Base-by-base conservation (phyloP, 495 filamentous ascomycete genomes). In the Penicillium diatomitis region DNA sequence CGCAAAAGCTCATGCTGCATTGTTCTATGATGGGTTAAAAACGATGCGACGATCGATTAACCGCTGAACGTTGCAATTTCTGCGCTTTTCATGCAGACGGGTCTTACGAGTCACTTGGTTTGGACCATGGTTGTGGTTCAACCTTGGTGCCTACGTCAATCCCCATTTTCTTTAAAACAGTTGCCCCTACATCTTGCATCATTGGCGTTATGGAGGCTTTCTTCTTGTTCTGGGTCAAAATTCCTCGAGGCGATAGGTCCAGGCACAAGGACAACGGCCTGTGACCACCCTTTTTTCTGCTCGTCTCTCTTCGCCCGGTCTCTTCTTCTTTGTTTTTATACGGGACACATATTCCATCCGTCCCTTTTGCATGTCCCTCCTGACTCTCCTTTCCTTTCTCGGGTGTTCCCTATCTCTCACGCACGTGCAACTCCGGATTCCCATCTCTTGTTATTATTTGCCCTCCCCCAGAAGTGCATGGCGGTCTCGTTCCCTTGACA, bases 1-100 rank as follows among this genome's bases (percentile, higher is more conserved):
- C 81, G 83, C 29, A 87, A 95, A 65, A 78, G 81, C 50, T 70
- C 46, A 11, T 97, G 92, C 76, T 98, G 92, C 69, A 79, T 88
- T 40, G 90, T 98, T 60, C 80, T 97, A 80, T 98, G 20, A 20
- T 20, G 20, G 20, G 20, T 20, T 20, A 20, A 20, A 20, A 20
- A 55, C 52, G 55, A 58, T 58, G 54, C 49, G 46, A 51, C 49
- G 42, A 49, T 28, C 38, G 43, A 51, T 60, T 63, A 49, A 55
- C 53, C 53, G 50, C 49, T 29, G 60, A 61, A 54, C 61, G 55
- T 51, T 62, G 49, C 53, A 49, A 46, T 56, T 58, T 28, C 54
- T 43, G 46, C 53, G 51, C 50, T 49, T 55, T 62, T 55, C 51
- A 53, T 49, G 53, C 54, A 54, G 52, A 50, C 56, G 58, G 49